Conservation (phyloP, 305 asterid genomes). For the Fraxinus xanthoxyloides region DNA sequence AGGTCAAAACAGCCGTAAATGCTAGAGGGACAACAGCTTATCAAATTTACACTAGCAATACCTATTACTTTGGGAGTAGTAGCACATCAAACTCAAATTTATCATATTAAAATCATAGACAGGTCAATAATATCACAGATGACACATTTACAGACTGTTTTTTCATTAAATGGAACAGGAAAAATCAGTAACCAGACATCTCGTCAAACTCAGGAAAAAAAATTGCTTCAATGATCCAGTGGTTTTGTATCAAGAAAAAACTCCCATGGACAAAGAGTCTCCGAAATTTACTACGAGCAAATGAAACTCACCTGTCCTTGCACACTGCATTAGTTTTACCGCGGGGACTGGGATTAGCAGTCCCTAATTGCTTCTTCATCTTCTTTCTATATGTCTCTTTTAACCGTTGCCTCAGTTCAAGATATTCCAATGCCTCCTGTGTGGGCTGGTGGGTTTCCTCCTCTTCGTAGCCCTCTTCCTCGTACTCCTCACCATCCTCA, state of each 20-base stretch:
- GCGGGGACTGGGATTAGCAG: constrained; percentile 42
- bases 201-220: background rate
- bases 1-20: background rate
- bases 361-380: constrained; percentile 70
- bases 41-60: background rate
- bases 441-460: constrained; percentile 69
- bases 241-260: background rate
- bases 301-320: constrained; percentile 63
- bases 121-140: background rate
- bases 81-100: background rate
- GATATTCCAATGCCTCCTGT: constrained; percentile 71
- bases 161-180: background rate
- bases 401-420: constrained; percentile 62
- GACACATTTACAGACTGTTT: background rate
- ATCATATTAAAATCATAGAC: background rate
- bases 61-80: background rate
- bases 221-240: background rate
- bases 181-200: background rate
- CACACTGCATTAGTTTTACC: constrained; percentile 34
- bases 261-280: constrained; percentile 5
- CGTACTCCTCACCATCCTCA: constrained; percentile 57
- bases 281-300: background rate
- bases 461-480: constrained; percentile 32
- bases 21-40: background rate
- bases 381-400: constrained; percentile 64